Percentiles rank a stretch among this genome's conserved stretches.
phyloP scores from a whole-genome alignment of 2,329 filamentous ascomycete genomes.

The Colletotrichum sp. region DNA sequence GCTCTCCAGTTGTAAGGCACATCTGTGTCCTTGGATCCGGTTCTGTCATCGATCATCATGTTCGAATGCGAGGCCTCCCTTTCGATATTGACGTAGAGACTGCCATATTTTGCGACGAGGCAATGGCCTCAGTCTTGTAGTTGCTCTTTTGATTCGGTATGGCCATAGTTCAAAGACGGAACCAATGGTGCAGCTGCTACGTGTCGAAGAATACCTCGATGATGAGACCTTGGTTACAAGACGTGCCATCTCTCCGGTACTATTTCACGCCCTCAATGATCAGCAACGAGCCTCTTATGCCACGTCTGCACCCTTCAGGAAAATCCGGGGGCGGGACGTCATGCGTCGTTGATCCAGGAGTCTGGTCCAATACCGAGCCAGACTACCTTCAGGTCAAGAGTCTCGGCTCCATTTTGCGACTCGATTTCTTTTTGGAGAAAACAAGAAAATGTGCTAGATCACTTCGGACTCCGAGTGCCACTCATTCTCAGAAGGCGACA shows the following conservation, averaged over 20 bases:
- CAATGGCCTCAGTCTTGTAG: not conserved
- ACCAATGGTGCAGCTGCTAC: not conserved
- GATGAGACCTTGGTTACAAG: not conserved
- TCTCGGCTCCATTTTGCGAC: not conserved
- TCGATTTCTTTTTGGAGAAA: not conserved
- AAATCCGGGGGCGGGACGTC: constrained; percentile 9
- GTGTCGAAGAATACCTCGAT: not conserved
- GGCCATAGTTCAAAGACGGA: not conserved
- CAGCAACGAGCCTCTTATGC: not conserved
- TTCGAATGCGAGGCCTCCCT: not conserved
- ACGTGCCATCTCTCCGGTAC: not conserved
- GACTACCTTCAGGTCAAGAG: not conserved
- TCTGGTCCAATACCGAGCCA: not conserved
- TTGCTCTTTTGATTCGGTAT: not conserved
- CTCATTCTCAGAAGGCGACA: not conserved
- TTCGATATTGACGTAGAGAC: constrained; percentile 13
- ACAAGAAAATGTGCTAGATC: not conserved
- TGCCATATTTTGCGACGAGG: not conserved
- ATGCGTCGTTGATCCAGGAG: constrained; percentile 2
- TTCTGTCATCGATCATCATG: not conserved
- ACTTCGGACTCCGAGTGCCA: not conserved
- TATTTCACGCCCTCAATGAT: not conserved
- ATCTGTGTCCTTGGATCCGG: not conserved
- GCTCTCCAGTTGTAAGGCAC: constrained; percentile 1
- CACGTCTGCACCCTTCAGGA: constrained; percentile 1